Base-by-base conservation (phyloP, 768 basidiomycete species). In the Boletellus sp. region DNA sequence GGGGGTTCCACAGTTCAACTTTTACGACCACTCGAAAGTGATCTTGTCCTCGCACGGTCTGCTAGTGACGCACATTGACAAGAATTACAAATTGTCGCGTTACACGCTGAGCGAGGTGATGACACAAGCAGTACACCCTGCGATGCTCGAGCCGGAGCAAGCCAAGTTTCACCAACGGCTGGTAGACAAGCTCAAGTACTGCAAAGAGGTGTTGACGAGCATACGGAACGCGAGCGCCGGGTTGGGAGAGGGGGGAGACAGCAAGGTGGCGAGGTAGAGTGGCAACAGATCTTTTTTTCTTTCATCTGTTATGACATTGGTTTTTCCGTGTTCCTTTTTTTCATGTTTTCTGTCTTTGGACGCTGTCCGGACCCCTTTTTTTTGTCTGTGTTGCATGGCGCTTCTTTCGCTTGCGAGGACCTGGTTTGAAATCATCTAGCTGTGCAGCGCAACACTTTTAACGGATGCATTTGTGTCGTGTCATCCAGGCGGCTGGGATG, bases 1-100 rank as follows among this genome's bases (percentile, higher is more conserved):
- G n/a, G n/a, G n/a, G n/a, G n/a, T n/a, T n/a, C 34, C 2, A 19
- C 28, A 98, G 95, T 97, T 97, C 79, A 99, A 98, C 75, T 98
- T 97, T 68, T 91, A 90, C 68, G 96, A 98, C 71, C 96, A 99
- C 72, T 87, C 90, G 36, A 98, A 99, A 68, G 72, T 98, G 52
- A 84, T 99, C 50, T 74, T 99, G 44, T 91, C 92, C 16, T 81
- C 84, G 1, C 75, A 84, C 23, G 94, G 90, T 3, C 74, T 85
- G 12, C 69, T 84, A 13, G 76, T 98, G 42, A 91, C 93, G 3
- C 85, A 94, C 68, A 94, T 97, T 61, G 91, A 94, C 78, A 92
- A 91, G 75, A 78, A 84, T 59, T 89, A 92, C 72, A 76, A 77
- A 48, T 70, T 94, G 65, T 83, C 84, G 37, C 82, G 84, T 35